Evolutionary conservation across 768 basidiomycete genomes (phyloP), one percentile per base, ranked within the genome.

Genomic region (Chalciporus pseudorubinellus): DNA sequence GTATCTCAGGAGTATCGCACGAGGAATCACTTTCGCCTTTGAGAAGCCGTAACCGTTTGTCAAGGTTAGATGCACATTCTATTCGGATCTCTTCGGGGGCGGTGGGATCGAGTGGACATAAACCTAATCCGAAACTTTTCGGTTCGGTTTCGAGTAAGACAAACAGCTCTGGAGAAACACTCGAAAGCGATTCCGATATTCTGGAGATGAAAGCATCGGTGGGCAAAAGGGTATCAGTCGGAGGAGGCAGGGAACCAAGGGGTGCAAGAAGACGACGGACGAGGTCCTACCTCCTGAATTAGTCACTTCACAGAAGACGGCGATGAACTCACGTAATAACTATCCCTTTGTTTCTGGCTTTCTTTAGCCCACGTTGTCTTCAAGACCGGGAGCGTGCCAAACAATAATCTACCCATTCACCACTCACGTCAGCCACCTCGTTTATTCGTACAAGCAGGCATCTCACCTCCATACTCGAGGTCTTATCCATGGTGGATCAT

Each of bases 401-500:
- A 74, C 44, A 89, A 70, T 24, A 90, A 59, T 60, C 85, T 88
- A 26, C 1, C 19, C 46, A 41, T 43, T 44, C 18, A 36, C 48
- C 24, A 40, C 33, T 21, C 31, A 56, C 22, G 40, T 54, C 48
- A 55, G 38, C 51, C n/a, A 4, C 39, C 24, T 24, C 41, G 51
- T 49, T 26, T 13, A 29, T 14, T 50, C 13, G 14, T 9, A 31
- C 22, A 21, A n/a, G 3, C 9, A 22, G 31, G 21, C 18, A 22
- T 39, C 83, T 64, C 55, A 87, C 89, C 81, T 87, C 89, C 89
- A 91, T 59, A 87, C 74, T 39, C 85, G 77, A 24, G 88, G 85
- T 38, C 89, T 78, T 56, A 90, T 73, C 86, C 87, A 90, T 5
- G 77, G 70, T 39, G 89, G 89, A 59, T 85, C 77, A 57, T 87